Evolutionary conservation across 345 rosid genomes (phyloP).

Genomic region (Linum usitatissimum): DNA sequence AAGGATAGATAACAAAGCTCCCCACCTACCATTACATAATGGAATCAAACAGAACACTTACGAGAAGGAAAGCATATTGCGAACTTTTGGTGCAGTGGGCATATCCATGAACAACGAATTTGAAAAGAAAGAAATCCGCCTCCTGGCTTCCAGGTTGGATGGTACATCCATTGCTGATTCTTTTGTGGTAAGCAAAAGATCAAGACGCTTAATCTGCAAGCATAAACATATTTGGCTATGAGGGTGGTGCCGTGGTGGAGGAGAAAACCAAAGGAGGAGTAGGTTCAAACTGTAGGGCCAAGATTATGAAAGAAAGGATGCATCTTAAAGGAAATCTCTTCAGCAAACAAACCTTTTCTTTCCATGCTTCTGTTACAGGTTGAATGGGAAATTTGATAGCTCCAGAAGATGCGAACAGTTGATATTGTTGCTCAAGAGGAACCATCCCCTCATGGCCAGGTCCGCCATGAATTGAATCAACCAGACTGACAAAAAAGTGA

Average conservation of each 20-base stretch:
- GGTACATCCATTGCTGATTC: constrained; percentile 99
- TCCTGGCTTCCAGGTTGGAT: constrained; percentile 93
- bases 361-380: constrained; percentile 83
- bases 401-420: constrained; percentile 80
- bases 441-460: constrained; percentile 56
- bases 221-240: neutral
- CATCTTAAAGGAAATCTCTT: neutral
- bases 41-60: constrained; percentile 33
- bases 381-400: constrained; percentile 78
- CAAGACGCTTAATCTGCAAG: constrained; percentile 62
- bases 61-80: constrained; percentile 99
- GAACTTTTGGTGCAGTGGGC: constrained; percentile 97
- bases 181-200: constrained; percentile 82
- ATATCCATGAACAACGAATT: constrained; percentile 97
- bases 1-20: too few species aligned
- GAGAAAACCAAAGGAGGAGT: too few species aligned
- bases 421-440: constrained; percentile 48
- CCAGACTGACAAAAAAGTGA: constrained; percentile 32
- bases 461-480: constrained; percentile 64
- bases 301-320: neutral
- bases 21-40: too few species aligned
- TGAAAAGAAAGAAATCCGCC: constrained; percentile 95
- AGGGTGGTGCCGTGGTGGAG: neutral
- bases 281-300: neutral
- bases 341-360: constrained; percentile 54